Evolutionary conservation across 2,329 filamentous ascomycete genomes (phyloP).

Genomic region (Pezicula carpinea): DNA sequence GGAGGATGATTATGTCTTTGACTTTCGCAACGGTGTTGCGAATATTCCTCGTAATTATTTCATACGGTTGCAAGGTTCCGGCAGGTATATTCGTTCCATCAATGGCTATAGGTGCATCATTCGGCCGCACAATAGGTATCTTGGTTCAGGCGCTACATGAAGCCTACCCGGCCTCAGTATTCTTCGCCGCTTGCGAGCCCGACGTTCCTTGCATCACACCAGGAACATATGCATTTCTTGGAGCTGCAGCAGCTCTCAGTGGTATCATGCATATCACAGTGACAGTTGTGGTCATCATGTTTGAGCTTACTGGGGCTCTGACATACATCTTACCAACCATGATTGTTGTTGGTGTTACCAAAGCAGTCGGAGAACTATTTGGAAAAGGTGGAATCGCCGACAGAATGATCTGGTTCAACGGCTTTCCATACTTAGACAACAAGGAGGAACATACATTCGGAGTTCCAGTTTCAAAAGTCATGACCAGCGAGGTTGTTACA

Average conservation of each 20-base stretch:
- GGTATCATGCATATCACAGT: constrained; percentile 99
- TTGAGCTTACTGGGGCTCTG: constrained; percentile 93
- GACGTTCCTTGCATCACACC: constrained; percentile 96
- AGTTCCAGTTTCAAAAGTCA: constrained; percentile 84
- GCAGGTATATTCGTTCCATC: constrained; percentile 97
- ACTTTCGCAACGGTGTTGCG: constrained; percentile 75
- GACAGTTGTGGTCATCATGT: constrained; percentile 98
- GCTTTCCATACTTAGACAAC: constrained; percentile 93
- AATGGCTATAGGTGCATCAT: constrained; percentile 94
- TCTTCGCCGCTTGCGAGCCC: constrained; percentile 84
- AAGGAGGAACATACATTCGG: constrained; percentile 98
- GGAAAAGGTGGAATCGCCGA: constrained; percentile 97
- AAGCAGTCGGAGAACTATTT: constrained; percentile 84
- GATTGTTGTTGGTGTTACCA: constrained; percentile 97
- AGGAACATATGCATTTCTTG: constrained; percentile 93
- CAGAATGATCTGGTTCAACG: constrained; percentile 98
- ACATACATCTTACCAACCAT: constrained; percentile 97
- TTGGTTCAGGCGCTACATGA: constrained; percentile 87
- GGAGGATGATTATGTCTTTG: constrained; percentile 74
- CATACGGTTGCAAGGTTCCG: constrained; percentile 96
- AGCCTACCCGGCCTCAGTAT: constrained; percentile 72
- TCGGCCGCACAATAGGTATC: constrained; percentile 91
- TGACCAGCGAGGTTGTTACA: constrained; percentile 72
- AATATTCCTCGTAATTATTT: constrained; percentile 83
- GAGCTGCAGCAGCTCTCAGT: constrained; percentile 83